These are phyloP conservation scores for Aspergillus sp. DNA, from an alignment of 2,329 filamentous ascomycete genomes.

Conservation along the genomic window DNA sequence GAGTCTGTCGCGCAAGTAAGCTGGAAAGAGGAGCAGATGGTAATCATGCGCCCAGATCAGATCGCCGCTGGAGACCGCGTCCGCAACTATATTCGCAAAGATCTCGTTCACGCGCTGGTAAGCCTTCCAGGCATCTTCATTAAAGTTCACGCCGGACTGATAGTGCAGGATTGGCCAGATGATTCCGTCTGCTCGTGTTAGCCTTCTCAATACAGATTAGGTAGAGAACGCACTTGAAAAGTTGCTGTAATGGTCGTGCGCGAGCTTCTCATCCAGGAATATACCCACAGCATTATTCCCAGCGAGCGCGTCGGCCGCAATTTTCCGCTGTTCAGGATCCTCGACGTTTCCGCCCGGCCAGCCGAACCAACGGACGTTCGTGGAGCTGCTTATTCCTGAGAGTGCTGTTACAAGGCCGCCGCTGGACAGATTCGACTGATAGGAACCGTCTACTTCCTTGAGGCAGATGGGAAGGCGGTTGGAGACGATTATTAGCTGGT, in stretches of 20 bases:
- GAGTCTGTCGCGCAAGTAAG: constrained; percentile 79
- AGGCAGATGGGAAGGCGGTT: constrained; percentile 92
- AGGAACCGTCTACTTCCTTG: constrained; percentile 78
- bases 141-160: constrained; percentile 81
- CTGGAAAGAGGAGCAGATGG: constrained; percentile 89
- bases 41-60: constrained; percentile 97
- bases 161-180: constrained; percentile 97
- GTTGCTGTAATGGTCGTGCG: constrained; percentile 91
- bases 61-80: constrained; percentile 80
- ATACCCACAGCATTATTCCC: constrained; percentile 82
- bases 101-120: constrained; percentile 86
- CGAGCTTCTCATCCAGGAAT: constrained; percentile 82
- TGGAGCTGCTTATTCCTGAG: constrained; percentile 42
- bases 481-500: constrained; percentile 60
- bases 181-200: constrained; percentile 68
- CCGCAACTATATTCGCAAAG: constrained; percentile 79
- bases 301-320: constrained; percentile 68
- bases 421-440: constrained; percentile 84
- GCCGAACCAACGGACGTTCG: constrained; percentile 44
- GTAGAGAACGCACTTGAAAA: constrained; percentile 77
- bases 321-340: constrained; percentile 65
- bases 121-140: constrained; percentile 82
- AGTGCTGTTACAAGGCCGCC: constrained; percentile 88
- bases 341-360: constrained; percentile 90
- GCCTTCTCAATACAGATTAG: not conserved